Evolutionary conservation across 2,329 filamentous ascomycete species (phyloP).

Genomic region (Trichoderma sp.): DNA sequence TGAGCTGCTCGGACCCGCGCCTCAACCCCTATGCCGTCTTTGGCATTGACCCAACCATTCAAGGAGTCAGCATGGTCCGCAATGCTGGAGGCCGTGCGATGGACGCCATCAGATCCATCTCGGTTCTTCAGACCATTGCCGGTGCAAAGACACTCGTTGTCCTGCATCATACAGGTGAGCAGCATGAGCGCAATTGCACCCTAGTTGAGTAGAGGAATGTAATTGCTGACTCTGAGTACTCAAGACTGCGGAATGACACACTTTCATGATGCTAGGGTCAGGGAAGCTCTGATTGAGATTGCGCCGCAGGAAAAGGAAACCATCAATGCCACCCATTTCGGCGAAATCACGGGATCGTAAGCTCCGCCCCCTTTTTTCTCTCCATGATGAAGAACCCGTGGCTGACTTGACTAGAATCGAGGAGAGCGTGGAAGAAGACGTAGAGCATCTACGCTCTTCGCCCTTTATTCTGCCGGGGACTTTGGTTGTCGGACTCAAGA

Average conservation of each 20-base stretch:
- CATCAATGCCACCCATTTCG: slow-evolving; percentile 6
- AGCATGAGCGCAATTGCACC: too few species aligned
- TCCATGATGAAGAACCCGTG: too few species aligned
- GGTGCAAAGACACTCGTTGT: slow-evolving; percentile 11
- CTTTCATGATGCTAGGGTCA: neutral
- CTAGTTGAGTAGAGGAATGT: too few species aligned
- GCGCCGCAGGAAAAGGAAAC: slow-evolving; percentile 11
- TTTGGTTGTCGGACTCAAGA: slow-evolving; percentile 5
- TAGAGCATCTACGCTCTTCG: neutral
- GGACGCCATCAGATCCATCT: slow-evolving; percentile 10
- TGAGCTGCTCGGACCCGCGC: slow-evolving; percentile 18
- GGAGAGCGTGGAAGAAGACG: slow-evolving; percentile 10
- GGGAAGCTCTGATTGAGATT: slow-evolving; percentile 6
- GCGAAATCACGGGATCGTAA: slow-evolving; percentile 17
- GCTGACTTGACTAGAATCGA: neutral
- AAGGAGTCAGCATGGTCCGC: slow-evolving; percentile 7
- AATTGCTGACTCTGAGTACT: neutral
- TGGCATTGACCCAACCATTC: neutral
- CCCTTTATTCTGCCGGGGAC: neutral
- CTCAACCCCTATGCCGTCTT: slow-evolving; percentile 1
- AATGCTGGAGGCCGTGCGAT: slow-evolving; percentile 19
- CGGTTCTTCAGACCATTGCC: slow-evolving; percentile 14
- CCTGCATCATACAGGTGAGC: slow-evolving; percentile 8
- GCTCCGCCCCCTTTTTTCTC: neutral
- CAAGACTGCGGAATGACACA: slow-evolving; percentile 21